Conservation (phyloP, 768 basidiomycete species). For the Lactifluus pinguis region DNA sequence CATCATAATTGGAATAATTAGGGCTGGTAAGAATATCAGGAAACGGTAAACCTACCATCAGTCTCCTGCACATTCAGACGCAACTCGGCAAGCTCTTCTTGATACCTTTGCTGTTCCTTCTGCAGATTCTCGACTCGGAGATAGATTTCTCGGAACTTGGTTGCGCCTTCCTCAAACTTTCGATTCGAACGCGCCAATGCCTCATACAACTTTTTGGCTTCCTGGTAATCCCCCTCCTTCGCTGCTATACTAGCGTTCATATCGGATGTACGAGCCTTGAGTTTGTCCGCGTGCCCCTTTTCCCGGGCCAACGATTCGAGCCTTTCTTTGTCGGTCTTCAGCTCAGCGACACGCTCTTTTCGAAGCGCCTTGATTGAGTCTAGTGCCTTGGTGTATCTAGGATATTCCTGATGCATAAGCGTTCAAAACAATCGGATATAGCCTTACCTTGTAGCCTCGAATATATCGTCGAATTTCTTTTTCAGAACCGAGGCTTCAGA, state of each 20-base stretch:
- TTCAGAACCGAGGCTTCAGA: slow-evolving; percentile 85
- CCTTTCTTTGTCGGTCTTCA: slow-evolving; percentile 89
- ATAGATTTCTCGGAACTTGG: slow-evolving; percentile 81
- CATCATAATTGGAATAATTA: neutral
- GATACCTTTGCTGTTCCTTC: slow-evolving; percentile 50
- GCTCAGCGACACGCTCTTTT: slow-evolving; percentile 83
- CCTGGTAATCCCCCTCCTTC: slow-evolving; percentile 69
- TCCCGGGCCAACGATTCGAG: slow-evolving; percentile 69
- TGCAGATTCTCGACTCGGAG: slow-evolving; percentile 56
- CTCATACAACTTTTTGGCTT: slow-evolving; percentile 57
- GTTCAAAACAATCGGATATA: neutral
- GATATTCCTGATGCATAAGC: neutral
- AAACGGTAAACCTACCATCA: slow-evolving; percentile 34
- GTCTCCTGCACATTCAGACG: slow-evolving; percentile 59
- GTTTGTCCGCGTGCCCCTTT: slow-evolving; percentile 81
- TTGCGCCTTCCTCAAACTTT: slow-evolving; percentile 74
- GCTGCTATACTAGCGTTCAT: slow-evolving; percentile 50
- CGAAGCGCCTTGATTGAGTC: slow-evolving; percentile 84
- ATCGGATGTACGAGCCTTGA: slow-evolving; percentile 55
- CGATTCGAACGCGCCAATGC: slow-evolving; percentile 57
- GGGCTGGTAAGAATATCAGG: neutral
- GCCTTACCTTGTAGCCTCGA: slow-evolving; percentile 86
- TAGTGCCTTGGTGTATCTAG: slow-evolving; percentile 92
- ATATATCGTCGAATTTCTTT: slow-evolving; percentile 99
- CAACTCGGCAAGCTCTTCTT: slow-evolving; percentile 53